phyloP scores from a whole-genome alignment of 768 basidiomycete genomes.

The Pleurotus eryngii region DNA sequence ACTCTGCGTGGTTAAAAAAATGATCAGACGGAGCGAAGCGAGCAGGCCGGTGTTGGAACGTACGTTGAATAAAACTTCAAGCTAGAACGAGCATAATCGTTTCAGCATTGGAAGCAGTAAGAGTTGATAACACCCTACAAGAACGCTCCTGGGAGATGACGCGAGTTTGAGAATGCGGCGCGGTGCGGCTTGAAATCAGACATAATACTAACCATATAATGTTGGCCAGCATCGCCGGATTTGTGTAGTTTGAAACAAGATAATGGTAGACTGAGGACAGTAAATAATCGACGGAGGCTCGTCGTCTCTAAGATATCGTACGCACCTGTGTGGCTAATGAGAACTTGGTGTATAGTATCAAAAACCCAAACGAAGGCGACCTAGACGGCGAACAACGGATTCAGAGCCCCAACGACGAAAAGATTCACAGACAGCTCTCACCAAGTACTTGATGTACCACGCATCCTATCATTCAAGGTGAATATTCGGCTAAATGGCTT shows the following conservation, averaged over 20 bases:
- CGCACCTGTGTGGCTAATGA: slow-evolving; percentile 53
- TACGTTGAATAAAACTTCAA: slow-evolving; percentile 58
- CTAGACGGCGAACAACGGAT: slow-evolving; percentile 19
- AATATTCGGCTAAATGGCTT: neutral
- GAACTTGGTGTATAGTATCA: slow-evolving; percentile 49
- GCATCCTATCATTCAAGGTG: slow-evolving; percentile 30
- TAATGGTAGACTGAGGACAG: slow-evolving; percentile 46
- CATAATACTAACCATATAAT: slow-evolving; percentile 44
- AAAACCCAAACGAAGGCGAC: slow-evolving; percentile 47
- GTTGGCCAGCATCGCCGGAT: slow-evolving; percentile 30
- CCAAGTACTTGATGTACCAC: slow-evolving; percentile 51
- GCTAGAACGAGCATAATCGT: slow-evolving; percentile 23
- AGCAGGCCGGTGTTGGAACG: slow-evolving; percentile 10
- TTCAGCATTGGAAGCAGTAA: too few species aligned
- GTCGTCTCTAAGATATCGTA: neutral
- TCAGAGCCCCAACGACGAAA: neutral
- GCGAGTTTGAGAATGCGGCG: neutral
- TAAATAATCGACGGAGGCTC: too few species aligned
- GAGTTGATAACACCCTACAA: slow-evolving; percentile 27
- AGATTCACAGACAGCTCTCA: slow-evolving; percentile 18
- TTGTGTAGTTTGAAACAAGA: slow-evolving; percentile 48
- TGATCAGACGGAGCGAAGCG: neutral
- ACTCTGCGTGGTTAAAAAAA: slow-evolving; percentile 28
- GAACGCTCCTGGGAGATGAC: slow-evolving; percentile 40
- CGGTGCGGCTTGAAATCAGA: neutral